Evolutionary conservation across 768 basidiomycete species (phyloP), one percentile per base, ranked within the genome.

Genomic region (Kondoa malvinella): DNA sequence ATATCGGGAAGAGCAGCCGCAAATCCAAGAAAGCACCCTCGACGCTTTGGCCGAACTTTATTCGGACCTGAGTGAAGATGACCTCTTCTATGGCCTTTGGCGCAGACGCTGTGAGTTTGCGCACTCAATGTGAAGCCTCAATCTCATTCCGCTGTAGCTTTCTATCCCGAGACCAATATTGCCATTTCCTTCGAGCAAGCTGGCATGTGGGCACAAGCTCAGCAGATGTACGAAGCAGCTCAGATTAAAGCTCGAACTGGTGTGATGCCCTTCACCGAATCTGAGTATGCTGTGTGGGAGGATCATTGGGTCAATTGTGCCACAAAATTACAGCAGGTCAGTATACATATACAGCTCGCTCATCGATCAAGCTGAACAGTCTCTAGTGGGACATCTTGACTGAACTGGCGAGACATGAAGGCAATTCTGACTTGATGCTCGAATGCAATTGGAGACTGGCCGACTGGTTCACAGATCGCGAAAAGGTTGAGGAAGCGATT

Each of bases 281-380:
- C 87, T 1, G 95, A 99, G 76, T 96, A 92, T 76, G 91, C 88
- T 73, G 80, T 99, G 25, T 99, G 95, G 95, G 95, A 99, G 74
- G 95, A 99, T 76, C 95, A 99, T 76, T 99, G 95, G 94, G 88
- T 99, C 68, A 79, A 92, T 4, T 83, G 92, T 0, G 87, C 91
- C 0, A 89, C 94, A 78, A 99, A 99, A 77, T 80, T 99, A 21
- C 95, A 97, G 75, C 88, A 75, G 69, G 73, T 74, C 14, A 63
- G 71, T 40, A 30, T 12, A 15, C 32, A 3, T 56, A 4, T n/a
- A 8, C 21, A 65, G 8, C 12, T 29, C 56, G 26, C 21, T 27
- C 33, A 16, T 57, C n/a, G 1, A 1, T 15, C 1, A 2, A n/a
- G n/a, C 31, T 58, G 40, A 50, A 4, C 26, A 56, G 21, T 2